Evolutionary conservation across 1,284 basidiomycete genomes (phyloP), one percentile per base, ranked within the genome.

Genomic region (Tilletia caries): DNA sequence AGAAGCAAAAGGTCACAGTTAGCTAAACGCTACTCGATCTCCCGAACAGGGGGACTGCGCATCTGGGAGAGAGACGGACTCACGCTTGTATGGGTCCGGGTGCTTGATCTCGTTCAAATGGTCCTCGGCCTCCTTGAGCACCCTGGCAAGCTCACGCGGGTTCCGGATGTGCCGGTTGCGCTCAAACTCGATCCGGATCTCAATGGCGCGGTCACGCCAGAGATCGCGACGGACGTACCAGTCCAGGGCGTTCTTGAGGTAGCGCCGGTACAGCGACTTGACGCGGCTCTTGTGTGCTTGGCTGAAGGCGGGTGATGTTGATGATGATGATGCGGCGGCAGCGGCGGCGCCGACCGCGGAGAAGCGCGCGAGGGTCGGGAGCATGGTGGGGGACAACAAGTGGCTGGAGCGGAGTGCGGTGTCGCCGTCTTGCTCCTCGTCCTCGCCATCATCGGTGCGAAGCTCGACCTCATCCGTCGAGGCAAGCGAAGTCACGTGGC

Each of bases 41-140:
- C 13, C 20, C 8, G n/a, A 58, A 10, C 34, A 48, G 15, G 3
- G 1, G n/a, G n/a, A n/a, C n/a, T n/a, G n/a, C n/a, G n/a, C n/a
- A n/a, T n/a, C n/a, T n/a, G n/a, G n/a, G n/a, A n/a, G n/a, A 37
- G 23, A 2, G 6, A 48, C 23, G 23, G 43, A 87, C 89, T 85
- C 85, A 96, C 94, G 86, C 84, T 91, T 90, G 85, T 94, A 93
- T 65, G 94, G 94, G 84, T 96, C 94, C 13, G 93, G 94, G 83
- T 97, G 94, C 74, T 86, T 86, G 77, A 85, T 87, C 37, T 84
- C 84, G 18, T 88, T 89, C 34, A 96, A 86, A 34, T 88, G 85
- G 10, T 88, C 89, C 85, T 96, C 94, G 6, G 93, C 92, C 80
- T 90, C 88, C 80, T 90, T 88, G 50, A 97, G 85, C 68, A 96